phyloP scores from a whole-genome alignment of 73 alveolate genomes.

The Loxodes magnus region DNA sequence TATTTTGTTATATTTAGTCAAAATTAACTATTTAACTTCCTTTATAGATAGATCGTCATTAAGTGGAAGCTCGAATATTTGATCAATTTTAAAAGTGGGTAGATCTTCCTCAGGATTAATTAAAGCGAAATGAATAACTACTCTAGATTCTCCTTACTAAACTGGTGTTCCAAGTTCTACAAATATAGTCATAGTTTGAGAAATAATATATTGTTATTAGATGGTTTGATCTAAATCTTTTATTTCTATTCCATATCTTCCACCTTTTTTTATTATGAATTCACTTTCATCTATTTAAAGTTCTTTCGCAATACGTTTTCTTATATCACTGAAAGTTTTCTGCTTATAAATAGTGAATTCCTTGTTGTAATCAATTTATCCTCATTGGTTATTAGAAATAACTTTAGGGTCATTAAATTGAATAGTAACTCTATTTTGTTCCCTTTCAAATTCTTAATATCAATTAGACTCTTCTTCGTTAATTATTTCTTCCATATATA shows the following conservation, averaged over 20 bases:
- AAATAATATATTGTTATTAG: no score
- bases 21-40: no score
- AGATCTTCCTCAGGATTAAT: not conserved
- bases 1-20: no score
- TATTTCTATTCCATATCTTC: not conserved
- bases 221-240: not conserved
- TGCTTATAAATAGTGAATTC: not conserved
- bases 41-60: no score
- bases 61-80: not conserved
- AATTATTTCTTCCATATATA: not conserved
- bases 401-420: conserved; percentile 1
- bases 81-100: not conserved
- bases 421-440: not conserved
- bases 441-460: not conserved
- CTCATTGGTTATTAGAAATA: not conserved
- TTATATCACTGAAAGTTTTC: not conserved
- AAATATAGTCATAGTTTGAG: no score
- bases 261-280: conserved; percentile 7
- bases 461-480: not conserved
- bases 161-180: conserved; percentile 1
- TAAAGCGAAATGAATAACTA: not conserved
- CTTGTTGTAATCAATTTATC: not conserved
- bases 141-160: not conserved
- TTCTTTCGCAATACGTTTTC: not conserved
- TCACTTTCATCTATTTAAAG: not conserved